Evolutionary conservation across 768 basidiomycete species (phyloP).

Genomic region (Pleurotus giganteus): DNA sequence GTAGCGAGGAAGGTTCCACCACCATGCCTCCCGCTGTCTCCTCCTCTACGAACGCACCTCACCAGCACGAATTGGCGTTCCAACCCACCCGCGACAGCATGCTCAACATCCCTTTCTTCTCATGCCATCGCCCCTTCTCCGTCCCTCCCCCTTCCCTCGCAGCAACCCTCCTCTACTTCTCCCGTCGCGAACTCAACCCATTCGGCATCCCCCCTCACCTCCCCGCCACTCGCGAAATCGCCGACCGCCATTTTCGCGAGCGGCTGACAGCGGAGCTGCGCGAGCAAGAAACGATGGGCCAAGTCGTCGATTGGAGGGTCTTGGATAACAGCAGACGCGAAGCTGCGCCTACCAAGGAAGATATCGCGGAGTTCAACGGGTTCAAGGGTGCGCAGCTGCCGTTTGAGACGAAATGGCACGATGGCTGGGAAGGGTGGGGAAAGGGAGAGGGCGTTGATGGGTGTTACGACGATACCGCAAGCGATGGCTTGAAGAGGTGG

Average conservation of each 20-base stretch:
- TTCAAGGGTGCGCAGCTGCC: conserved; percentile 30
- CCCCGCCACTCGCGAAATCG: conserved; percentile 28
- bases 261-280: not conserved
- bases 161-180: conserved; percentile 63
- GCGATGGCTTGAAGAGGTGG: not conserved
- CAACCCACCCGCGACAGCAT: too few species aligned
- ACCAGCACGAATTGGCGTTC: too few species aligned
- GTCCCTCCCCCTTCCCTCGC: conserved; percentile 47
- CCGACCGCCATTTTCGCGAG: conserved; percentile 10
- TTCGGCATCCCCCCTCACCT: conserved; percentile 41
- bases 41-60: conserved; percentile 55
- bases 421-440: conserved; percentile 10
- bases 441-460: not conserved
- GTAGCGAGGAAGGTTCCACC: too few species aligned
- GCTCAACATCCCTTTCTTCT: conserved; percentile 29
- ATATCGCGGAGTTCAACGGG: conserved; percentile 57
- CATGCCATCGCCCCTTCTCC: conserved; percentile 23
- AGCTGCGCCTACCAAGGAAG: conserved; percentile 50
- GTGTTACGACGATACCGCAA: too few species aligned
- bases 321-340: conserved; percentile 16
- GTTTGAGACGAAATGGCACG: conserved; percentile 15
- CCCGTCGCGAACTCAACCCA: conserved; percentile 49
- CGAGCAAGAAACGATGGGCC: not conserved
- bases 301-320: conserved; percentile 14
- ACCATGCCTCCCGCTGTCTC: conserved; percentile 63